Evolutionary conservation across 2,329 filamentous ascomycete genomes (phyloP).

Genomic region (Didymella arachidicola): DNA sequence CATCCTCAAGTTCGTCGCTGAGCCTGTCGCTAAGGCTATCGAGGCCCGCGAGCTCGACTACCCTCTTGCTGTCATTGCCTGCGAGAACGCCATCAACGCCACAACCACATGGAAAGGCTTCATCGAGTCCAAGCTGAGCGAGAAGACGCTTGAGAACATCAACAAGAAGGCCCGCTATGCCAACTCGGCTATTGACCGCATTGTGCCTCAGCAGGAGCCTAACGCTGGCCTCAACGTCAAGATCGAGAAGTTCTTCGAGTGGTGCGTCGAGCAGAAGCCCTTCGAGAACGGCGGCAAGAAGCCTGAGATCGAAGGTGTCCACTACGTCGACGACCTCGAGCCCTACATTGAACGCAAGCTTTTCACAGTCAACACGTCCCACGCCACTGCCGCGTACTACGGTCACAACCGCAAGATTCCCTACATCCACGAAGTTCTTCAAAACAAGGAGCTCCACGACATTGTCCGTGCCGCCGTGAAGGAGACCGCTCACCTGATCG

Average conservation of each 20-base stretch:
- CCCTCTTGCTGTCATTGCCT: slow-evolving; percentile 91
- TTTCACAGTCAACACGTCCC: slow-evolving; percentile 98
- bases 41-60: slow-evolving; percentile 71
- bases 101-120: slow-evolving; percentile 84
- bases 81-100: slow-evolving; percentile 96
- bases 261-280: slow-evolving; percentile 90
- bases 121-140: slow-evolving; percentile 78
- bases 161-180: slow-evolving; percentile 83
- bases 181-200: slow-evolving; percentile 98
- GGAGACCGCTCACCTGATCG: slow-evolving; percentile 87
- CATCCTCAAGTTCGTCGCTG: slow-evolving; percentile 94
- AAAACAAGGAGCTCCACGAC: slow-evolving; percentile 78
- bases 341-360: slow-evolving; percentile 99
- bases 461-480: slow-evolving; percentile 81
- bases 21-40: slow-evolving; percentile 93
- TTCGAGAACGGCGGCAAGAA: slow-evolving; percentile 72
- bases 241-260: slow-evolving; percentile 99
- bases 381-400: slow-evolving; percentile 95
- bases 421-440: slow-evolving; percentile 88
- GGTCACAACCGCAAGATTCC: slow-evolving; percentile 85
- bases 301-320: slow-evolving; percentile 83
- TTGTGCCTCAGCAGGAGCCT: slow-evolving; percentile 88
- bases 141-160: slow-evolving; percentile 72
- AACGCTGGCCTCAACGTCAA: slow-evolving; percentile 86
- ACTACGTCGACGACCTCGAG: slow-evolving; percentile 89